Conservation (phyloP, 2,329 filamentous ascomycete genomes). For the Capronia coronata region DNA sequence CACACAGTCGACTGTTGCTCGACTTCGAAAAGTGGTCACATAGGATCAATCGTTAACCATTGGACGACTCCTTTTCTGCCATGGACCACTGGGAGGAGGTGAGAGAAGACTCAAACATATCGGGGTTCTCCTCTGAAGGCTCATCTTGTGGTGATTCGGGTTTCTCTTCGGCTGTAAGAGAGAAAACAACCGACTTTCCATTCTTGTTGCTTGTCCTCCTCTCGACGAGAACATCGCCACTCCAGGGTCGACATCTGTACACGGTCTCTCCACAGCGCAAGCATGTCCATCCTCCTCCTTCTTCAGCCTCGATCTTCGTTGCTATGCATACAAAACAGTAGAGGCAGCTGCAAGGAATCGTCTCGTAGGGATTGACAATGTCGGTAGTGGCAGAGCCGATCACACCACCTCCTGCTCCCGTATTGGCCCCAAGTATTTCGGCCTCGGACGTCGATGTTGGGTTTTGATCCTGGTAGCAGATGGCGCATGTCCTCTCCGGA, state of each 20-base stretch:
- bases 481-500: conserved; percentile 89
- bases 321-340: conserved; percentile 98
- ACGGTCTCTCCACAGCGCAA: conserved; percentile 78
- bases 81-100: conserved; percentile 20
- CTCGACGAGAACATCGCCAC: conserved; percentile 70
- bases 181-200: conserved; percentile 52
- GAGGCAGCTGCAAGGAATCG: conserved; percentile 78
- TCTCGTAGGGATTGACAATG: conserved; percentile 92
- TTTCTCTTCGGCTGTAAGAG: conserved; percentile 9
- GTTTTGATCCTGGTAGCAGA: conserved; percentile 94
- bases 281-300: conserved; percentile 90
- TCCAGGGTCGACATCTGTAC: conserved; percentile 84
- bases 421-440: conserved; percentile 63
- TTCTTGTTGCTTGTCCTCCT: conserved; percentile 38
- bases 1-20: too few species aligned
- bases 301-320: conserved; percentile 79
- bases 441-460: conserved; percentile 62
- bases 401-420: conserved; percentile 70
- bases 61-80: conserved; percentile 11
- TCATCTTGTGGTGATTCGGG: conserved; percentile 2
- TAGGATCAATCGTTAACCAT: conserved; percentile 1
- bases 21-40: too few species aligned
- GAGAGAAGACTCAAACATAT: conserved; percentile 13
- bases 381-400: conserved; percentile 85
- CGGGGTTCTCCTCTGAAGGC: not conserved